phyloP scores from a whole-genome alignment of 192 early-diverging fungal species.

The Backusella parvicylindrica region DNA sequence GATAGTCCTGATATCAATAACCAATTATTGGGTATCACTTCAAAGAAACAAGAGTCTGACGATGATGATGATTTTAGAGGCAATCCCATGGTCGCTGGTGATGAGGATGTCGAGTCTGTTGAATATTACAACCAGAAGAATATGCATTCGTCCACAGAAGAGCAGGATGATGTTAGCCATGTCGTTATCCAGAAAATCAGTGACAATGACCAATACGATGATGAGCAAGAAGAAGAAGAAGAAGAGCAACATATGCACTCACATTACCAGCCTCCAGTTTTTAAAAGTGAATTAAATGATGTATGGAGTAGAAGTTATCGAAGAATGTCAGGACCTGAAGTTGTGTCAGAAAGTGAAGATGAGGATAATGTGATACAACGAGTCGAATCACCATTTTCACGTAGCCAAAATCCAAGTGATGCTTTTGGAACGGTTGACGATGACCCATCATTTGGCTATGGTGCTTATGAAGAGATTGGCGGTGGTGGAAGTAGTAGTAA shows the following conservation, averaged over 20 bases:
- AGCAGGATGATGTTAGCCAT: not conserved
- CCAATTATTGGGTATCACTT: not conserved
- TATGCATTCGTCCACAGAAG: not conserved
- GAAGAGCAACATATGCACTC: not conserved
- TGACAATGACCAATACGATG: conserved; percentile 7
- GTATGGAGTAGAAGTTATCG: conserved; percentile 29
- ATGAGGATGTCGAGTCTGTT: conserved; percentile 46
- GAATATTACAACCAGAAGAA: conserved; percentile 21
- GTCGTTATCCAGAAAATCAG: not conserved
- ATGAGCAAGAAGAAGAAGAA: not conserved
- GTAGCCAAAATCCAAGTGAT: not conserved
- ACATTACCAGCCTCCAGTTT: not conserved
- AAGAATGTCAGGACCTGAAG: conserved; percentile 27
- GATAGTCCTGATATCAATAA: conserved; percentile 9
- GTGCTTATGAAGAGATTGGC: conserved; percentile 45
- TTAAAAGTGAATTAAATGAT: conserved; percentile 28
- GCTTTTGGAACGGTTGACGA: not conserved
- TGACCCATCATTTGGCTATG: not conserved
- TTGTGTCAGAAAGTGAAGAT: conserved; percentile 25
- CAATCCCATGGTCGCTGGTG: conserved; percentile 51
- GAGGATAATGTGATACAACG: not conserved
- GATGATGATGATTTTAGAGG: conserved; percentile 24
- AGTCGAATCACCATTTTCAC: not conserved
- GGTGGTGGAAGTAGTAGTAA: conserved; percentile 20
- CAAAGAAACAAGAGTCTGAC: not conserved